Percentiles rank a stretch among this genome's conserved stretches.
These are phyloP conservation scores for Closterium sp. DNA, from an alignment of 139 green algal species.

Conservation along the genomic window DNA sequence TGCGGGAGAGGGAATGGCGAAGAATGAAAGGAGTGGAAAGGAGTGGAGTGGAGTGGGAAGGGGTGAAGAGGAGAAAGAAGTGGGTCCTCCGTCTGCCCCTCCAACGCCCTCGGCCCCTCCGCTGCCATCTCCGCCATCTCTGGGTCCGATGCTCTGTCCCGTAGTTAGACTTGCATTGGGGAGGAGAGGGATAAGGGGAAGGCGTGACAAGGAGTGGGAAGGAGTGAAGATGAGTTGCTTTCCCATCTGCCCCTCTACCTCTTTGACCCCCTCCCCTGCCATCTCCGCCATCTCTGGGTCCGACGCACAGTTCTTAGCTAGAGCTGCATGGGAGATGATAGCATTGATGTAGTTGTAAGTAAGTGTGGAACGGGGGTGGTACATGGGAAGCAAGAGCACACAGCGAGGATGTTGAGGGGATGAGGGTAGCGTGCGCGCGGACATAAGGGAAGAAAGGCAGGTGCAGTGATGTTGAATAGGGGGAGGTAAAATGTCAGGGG, in stretches of 20 bases:
- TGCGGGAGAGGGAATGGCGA: background rate
- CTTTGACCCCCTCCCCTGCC: slow-evolving; percentile 64
- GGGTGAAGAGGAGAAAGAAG: background rate
- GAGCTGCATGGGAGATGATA: background rate
- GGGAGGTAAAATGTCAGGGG: background rate
- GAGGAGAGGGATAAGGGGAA: no score
- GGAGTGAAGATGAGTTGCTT: background rate
- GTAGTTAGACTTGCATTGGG: no score
- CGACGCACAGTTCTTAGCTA: slow-evolving; percentile 42
- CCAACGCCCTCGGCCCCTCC: background rate
- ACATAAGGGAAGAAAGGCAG: no score
- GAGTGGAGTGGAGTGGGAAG: background rate
- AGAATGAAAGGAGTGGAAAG: background rate
- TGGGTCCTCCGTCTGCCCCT: background rate
- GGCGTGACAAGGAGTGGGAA: no score
- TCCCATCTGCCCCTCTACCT: slow-evolving; percentile 41
- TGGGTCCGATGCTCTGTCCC: no score
- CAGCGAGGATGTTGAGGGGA: no score
- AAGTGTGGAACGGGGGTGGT: no score
- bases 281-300: slow-evolving; percentile 74
- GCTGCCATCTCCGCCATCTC: background rate
- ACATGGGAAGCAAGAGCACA: no score
- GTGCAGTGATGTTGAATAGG: no score
- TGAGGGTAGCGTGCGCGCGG: no score
- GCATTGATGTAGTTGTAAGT: background rate